These are phyloP conservation scores for Rhodotorula glutinis DNA, from an alignment of 1,284 basidiomycete genomes.

Conservation along the genomic window DNA sequence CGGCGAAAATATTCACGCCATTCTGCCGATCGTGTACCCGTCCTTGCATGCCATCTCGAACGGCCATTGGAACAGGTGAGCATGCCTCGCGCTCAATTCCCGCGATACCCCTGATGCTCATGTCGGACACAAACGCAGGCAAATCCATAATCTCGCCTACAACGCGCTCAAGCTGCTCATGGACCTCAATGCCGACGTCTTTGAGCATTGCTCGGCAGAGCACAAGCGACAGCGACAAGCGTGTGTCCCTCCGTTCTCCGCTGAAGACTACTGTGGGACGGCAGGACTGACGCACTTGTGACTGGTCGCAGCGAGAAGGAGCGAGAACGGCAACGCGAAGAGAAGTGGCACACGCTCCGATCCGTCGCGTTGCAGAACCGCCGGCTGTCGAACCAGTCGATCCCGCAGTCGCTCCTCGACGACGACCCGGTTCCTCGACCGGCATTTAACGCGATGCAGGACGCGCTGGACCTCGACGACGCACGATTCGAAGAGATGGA, in stretches of 20 bases:
- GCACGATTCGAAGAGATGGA: slow-evolving; percentile 36
- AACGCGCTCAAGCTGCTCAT: slow-evolving; percentile 98
- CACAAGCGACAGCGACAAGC: slow-evolving; percentile 83
- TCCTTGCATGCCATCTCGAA: slow-evolving; percentile 95
- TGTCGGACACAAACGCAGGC: too few species aligned
- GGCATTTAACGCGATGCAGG: slow-evolving; percentile 34
- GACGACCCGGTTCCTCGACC: slow-evolving; percentile 32
- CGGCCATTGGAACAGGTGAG: slow-evolving; percentile 86
- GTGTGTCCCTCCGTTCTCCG: slow-evolving; percentile 55
- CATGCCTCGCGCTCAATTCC: slow-evolving; percentile 47
- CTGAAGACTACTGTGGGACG: not conserved
- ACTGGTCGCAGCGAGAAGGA: slow-evolving; percentile 36
- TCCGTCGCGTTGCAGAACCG: slow-evolving; percentile 41
- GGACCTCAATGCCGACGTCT: slow-evolving; percentile 90
- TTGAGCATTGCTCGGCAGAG: slow-evolving; percentile 89
- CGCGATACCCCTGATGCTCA: too few species aligned
- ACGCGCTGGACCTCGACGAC: slow-evolving; percentile 32
- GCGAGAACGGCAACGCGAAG: slow-evolving; percentile 35
- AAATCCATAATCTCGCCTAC: slow-evolving; percentile 98
- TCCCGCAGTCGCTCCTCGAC: slow-evolving; percentile 30
- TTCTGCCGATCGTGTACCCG: slow-evolving; percentile 97
- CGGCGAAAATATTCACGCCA: slow-evolving; percentile 86
- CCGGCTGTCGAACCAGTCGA: slow-evolving; percentile 5
- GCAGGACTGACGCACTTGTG: too few species aligned
- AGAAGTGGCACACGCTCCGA: slow-evolving; percentile 41